Base-by-base conservation (phyloP, 2,329 filamentous ascomycete species). In the Ceratocystis destructans region DNA sequence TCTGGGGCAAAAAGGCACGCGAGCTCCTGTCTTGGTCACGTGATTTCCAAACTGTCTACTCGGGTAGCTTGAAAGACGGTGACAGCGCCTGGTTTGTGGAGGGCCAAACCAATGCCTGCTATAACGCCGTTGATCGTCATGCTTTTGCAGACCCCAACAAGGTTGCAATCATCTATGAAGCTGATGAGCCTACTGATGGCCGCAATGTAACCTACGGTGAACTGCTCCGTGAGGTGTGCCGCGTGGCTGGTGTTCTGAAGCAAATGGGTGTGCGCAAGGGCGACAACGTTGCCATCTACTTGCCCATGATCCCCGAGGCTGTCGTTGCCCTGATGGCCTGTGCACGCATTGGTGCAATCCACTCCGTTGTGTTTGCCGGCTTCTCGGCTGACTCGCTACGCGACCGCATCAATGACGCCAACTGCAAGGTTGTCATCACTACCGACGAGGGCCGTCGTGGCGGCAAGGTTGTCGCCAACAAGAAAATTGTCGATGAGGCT, bases 231-330 rank as follows among this genome's bases (percentile, higher is more conserved):
- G 85, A 99, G 76, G 93, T 99, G 64, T 96, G 88, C 73, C 88
- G 85, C 76, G 85, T 90, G 17, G 88, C 94, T 57, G 90, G 90
- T 80, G 87, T 89, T 28, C 83, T 99, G 71, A 96, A 92, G 82
- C 84, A 93, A 79, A 94, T 96, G 85, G 94, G 94, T 69, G 93
- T 99, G 68, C 86, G 88, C 80, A 97, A 96, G 82, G 94, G 94
- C 66, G 94, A 99, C 77, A 96, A 92, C 3, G 92, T 99, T 67
- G 94, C 91, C 69, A 89, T 99, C 71, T 99, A 99, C 80, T 79
- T 99, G 70, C 94, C 94, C 75, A 99, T 99, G 94, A 96, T 99
- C 76, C 94, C 94, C 66, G 93, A 99, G 77, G 94, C 94, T 5
- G 73, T 99, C 67, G 82, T 99, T 72, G 88, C 94, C 65, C 89